Conservation (phyloP, 2,329 filamentous ascomycete genomes). For the Alternaria hordeiaustralica region DNA sequence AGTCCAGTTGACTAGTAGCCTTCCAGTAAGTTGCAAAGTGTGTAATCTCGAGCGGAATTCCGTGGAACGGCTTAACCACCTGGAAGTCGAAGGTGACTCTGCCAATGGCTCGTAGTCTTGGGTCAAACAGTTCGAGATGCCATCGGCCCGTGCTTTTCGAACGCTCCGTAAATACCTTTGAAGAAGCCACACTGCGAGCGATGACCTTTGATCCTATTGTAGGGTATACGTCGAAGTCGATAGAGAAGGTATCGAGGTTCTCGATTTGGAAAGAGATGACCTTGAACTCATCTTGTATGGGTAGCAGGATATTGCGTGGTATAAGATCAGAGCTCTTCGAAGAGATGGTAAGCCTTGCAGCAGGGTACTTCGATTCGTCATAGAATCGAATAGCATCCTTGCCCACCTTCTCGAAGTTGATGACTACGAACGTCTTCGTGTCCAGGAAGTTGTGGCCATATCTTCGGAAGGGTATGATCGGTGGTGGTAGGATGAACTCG, state of each 20-base stretch:
- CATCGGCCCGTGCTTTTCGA: conserved; percentile 79
- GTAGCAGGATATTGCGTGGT: conserved; percentile 92
- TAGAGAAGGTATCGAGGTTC: conserved; percentile 86
- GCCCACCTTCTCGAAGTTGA: conserved; percentile 80
- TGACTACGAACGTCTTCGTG: conserved; percentile 93
- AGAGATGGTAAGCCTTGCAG: conserved; percentile 91
- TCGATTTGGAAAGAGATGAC: conserved; percentile 96
- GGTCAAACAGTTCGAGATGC: conserved; percentile 90
- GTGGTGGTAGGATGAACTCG: conserved; percentile 87
- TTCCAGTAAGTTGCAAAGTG: conserved; percentile 99
- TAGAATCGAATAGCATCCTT: conserved; percentile 89
- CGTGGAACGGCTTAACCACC: conserved; percentile 94
- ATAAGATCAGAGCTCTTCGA: conserved; percentile 96
- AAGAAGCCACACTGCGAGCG: conserved; percentile 90
- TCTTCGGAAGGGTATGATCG: conserved; percentile 90
- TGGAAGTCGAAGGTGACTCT: conserved; percentile 94
- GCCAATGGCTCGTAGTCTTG: conserved; percentile 86
- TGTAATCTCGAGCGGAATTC: conserved; percentile 91
- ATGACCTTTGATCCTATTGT: conserved; percentile 98
- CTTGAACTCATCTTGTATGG: conserved; percentile 94
- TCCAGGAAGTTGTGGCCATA: conserved; percentile 99
- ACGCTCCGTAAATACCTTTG: conserved; percentile 80
- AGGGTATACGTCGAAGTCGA: conserved; percentile 97
- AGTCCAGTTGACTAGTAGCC: conserved; percentile 90
- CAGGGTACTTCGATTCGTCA: conserved; percentile 94